A percentile compares a stretch with the other conserved stretches of the same genome.
These are phyloP conservation scores for Rhizophora mangle DNA, from an alignment of 345 rosid genomes.

Conservation along the genomic window DNA sequence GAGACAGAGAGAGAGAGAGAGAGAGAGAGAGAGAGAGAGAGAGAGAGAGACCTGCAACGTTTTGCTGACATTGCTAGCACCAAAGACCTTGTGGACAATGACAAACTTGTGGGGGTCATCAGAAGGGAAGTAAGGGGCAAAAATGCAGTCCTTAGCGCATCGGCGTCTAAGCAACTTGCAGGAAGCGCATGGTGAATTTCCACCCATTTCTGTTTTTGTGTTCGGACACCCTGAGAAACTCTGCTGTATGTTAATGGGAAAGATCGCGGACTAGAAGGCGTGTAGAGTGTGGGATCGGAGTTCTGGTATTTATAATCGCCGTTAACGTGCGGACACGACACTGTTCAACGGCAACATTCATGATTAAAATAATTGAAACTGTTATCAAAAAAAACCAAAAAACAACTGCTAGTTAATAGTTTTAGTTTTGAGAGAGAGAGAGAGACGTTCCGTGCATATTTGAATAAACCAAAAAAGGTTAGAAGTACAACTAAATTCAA, in stretches of 20 bases:
- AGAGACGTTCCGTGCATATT: too few relatives aligned
- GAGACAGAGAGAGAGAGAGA: background rate
- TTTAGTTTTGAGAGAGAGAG: too few relatives aligned
- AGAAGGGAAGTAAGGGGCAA: constrained; percentile 30
- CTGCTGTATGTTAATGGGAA: background rate
- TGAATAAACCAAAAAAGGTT: too few relatives aligned
- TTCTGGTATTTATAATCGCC: constrained; percentile 26
- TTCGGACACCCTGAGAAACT: background rate
- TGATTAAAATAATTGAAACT: constrained; percentile 11
- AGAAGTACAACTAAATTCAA: too few relatives aligned
- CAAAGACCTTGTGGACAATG: constrained; percentile 34
- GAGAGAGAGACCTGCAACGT: constrained; percentile 23
- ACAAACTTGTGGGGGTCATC: constrained; percentile 34
- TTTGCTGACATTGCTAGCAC: constrained; percentile 36
- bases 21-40: background rate
- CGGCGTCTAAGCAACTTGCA: constrained; percentile 30
- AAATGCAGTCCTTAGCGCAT: constrained; percentile 24
- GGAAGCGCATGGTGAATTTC: constrained; percentile 30
- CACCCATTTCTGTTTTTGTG: constrained; percentile 19
- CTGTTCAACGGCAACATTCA: constrained; percentile 4
- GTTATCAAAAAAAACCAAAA: background rate
- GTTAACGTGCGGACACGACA: constrained; percentile 8
- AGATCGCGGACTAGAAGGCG: background rate
- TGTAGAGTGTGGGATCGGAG: constrained; percentile 15
- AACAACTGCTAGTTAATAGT: background rate